Conservation (phyloP, 371 early-diverging fungal species). For the Saksenaea oblongispora region DNA sequence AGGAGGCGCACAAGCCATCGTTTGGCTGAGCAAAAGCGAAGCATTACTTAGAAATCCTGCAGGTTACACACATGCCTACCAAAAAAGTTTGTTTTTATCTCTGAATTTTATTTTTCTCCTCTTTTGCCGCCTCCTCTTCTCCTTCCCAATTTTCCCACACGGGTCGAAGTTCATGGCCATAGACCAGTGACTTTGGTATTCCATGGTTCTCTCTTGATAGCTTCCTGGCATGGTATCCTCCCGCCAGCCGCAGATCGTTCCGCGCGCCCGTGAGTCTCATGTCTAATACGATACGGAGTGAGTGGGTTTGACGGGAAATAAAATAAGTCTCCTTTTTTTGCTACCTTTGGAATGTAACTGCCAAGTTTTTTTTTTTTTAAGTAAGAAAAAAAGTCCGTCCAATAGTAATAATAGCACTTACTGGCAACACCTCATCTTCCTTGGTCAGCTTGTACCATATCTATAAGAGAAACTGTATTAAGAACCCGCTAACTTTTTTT, state of each 20-base stretch:
- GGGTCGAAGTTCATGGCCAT: not conserved
- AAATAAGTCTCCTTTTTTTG: not conserved
- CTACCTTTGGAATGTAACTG: conserved; percentile 2
- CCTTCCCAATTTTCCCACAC: not conserved
- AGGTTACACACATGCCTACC: not conserved
- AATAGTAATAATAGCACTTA: not conserved
- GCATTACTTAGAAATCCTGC: too few species aligned
- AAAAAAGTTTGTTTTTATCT: not conserved
- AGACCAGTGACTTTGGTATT: not conserved
- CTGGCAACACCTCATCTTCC: not conserved
- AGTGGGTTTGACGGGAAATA: not conserved
- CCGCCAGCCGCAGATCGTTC: not conserved
- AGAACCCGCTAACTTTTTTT: not conserved
- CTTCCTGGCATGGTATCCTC: not conserved
- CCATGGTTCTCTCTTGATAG: not conserved
- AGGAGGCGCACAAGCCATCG: too few species aligned
- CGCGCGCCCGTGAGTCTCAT: not conserved
- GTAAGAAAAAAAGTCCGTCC: not conserved
- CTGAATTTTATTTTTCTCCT: not conserved
- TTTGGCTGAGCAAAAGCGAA: too few species aligned
- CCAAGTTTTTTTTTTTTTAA: not conserved
- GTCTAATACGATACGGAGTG: not conserved
- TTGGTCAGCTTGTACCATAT: not conserved
- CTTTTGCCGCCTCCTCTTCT: not conserved
- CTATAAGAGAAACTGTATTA: not conserved